phyloP scores from a whole-genome alignment of 179 eudicot genomes.

The Spergularia azorica region DNA sequence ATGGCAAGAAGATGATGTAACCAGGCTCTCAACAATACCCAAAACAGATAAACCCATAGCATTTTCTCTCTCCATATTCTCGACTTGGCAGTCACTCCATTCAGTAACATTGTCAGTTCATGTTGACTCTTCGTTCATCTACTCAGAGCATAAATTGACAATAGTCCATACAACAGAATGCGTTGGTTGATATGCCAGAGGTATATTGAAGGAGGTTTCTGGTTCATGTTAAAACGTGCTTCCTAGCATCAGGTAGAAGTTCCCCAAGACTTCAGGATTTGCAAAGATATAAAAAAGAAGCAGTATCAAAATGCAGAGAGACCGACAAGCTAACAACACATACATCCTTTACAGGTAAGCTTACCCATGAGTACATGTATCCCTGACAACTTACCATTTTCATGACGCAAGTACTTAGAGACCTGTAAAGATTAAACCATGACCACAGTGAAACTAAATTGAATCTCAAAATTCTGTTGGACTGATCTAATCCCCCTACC shows the following conservation, averaged over 20 bases:
- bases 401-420: not conserved
- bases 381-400: no score
- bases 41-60: not conserved
- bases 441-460: not conserved
- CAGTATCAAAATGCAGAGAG: not conserved
- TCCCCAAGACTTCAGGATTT: not conserved
- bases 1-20: not conserved
- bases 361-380: not conserved
- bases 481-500: not conserved
- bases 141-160: not conserved
- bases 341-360: not conserved
- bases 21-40: not conserved
- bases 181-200: not conserved
- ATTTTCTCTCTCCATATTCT: not conserved
- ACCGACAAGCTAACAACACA: conserved; percentile 9
- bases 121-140: no score
- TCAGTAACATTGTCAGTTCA: not conserved
- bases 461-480: conserved; percentile 7
- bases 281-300: not conserved
- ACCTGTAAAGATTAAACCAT: not conserved
- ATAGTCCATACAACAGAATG: not conserved
- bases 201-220: not conserved
- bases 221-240: conserved; percentile 1
- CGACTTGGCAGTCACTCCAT: not conserved
- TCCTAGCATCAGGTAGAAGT: not conserved